These are phyloP conservation scores for Panicum miliaceum DNA, from an alignment of 176 grass and related monocot genomes.

Conservation along the genomic window DNA sequence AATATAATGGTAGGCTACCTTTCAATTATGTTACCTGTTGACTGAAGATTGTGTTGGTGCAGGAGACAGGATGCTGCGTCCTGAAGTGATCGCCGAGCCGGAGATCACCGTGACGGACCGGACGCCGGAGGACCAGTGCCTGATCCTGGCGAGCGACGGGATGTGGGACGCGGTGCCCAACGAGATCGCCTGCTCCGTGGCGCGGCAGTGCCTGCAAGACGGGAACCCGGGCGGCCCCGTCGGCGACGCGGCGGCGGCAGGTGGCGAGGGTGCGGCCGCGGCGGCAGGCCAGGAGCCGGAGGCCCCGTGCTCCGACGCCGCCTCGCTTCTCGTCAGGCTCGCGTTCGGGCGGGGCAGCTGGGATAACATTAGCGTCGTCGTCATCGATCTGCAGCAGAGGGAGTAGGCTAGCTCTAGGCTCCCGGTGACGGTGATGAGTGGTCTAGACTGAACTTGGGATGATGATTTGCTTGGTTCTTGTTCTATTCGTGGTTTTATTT, in stretches of 20 bases:
- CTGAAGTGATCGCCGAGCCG: constrained; percentile 74
- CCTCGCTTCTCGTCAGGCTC: constrained; percentile 67
- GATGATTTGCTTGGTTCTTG: constrained; percentile 41
- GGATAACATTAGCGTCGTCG: constrained; percentile 82
- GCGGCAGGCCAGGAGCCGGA: constrained; percentile 33
- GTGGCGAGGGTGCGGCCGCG: too few species aligned
- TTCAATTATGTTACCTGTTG: not conserved
- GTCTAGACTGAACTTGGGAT: constrained; percentile 20
- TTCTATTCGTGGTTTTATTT: not conserved
- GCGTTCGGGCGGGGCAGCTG: constrained; percentile 62
- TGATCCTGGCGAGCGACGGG: constrained; percentile 88
- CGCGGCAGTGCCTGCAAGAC: constrained; percentile 67
- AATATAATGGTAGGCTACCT: not conserved
- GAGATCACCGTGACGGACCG: constrained; percentile 62
- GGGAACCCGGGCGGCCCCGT: not conserved
- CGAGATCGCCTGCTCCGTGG: constrained; percentile 60
- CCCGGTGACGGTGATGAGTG: not conserved
- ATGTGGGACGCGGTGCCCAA: constrained; percentile 90
- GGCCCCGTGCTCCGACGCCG: constrained; percentile 57
- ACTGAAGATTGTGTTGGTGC: constrained; percentile 25
- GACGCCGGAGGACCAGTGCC: constrained; percentile 53
- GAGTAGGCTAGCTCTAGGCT: not conserved
- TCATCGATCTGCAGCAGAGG: constrained; percentile 68
- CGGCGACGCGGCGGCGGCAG: not conserved
- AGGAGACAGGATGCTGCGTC: constrained; percentile 79